phyloP scores from a whole-genome alignment of 192 early-diverging fungal genomes.

The Coemansia sp. region DNA sequence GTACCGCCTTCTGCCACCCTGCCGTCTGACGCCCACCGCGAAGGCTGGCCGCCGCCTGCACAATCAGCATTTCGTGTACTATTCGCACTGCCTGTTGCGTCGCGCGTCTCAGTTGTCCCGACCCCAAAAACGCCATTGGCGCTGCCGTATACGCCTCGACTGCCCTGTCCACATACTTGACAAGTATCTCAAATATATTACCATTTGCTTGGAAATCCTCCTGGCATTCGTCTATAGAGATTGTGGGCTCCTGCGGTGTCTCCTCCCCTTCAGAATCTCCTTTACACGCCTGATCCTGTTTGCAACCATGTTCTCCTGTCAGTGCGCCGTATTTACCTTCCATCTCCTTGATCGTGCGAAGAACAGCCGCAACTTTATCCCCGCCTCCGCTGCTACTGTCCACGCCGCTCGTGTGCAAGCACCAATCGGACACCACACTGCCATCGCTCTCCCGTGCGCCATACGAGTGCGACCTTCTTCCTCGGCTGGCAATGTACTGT shows the following conservation, averaged over 20 bases:
- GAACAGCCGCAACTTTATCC: neutral
- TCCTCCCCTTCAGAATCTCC: neutral
- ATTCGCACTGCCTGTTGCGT: conserved; percentile 7
- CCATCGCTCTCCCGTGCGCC: neutral
- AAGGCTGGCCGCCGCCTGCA: conserved; percentile 2
- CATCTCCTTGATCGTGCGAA: neutral
- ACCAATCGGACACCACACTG: neutral
- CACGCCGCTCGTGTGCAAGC: neutral
- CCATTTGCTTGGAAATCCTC: conserved; percentile 14
- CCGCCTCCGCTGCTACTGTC: neutral
- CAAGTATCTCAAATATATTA: conserved; percentile 31
- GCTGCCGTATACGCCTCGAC: neutral
- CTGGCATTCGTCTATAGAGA: conserved; percentile 11
- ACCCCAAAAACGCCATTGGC: conserved; percentile 3
- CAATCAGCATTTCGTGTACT: conserved; percentile 24
- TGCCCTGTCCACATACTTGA: conserved; percentile 10
- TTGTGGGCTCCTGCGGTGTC: neutral
- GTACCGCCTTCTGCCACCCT: conserved; percentile 4
- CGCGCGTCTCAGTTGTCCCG: conserved; percentile 4
- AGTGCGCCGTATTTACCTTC: neutral
- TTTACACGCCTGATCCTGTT: neutral
- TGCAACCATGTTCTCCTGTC: neutral
- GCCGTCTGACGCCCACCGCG: neutral
- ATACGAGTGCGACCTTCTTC: neutral
- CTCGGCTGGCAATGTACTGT: neutral